Percentiles rank a stretch among this genome's conserved stretches.
Conservation (phyloP, 352 stramenopile species). For the Pythium oligandrum region DNA sequence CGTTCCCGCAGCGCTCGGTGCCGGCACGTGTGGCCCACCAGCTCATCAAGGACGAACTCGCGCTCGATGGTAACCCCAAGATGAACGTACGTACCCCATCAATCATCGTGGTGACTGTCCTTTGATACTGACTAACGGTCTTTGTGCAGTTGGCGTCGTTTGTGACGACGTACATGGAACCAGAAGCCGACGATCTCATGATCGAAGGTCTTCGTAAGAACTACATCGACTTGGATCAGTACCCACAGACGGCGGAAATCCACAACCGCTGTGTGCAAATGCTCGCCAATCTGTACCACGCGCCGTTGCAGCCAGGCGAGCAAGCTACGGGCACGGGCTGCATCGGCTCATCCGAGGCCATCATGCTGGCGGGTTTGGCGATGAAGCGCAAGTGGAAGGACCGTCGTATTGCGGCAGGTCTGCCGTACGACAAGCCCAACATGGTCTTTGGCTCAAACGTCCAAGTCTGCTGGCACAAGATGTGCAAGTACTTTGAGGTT, state of each 20-base stretch:
- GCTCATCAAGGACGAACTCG: constrained; percentile 88
- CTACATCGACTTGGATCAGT: constrained; percentile 92
- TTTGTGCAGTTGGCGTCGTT: constrained; percentile 73
- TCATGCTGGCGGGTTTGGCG: constrained; percentile 87
- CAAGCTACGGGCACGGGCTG: constrained; percentile 81
- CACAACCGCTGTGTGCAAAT: constrained; percentile 92
- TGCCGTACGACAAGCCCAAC: constrained; percentile 87
- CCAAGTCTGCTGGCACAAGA: constrained; percentile 93
- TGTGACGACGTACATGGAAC: constrained; percentile 91
- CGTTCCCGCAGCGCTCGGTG: constrained; percentile 62
- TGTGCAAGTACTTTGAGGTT: constrained; percentile 94
- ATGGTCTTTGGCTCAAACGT: constrained; percentile 92
- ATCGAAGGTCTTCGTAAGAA: constrained; percentile 87
- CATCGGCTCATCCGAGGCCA: constrained; percentile 91
- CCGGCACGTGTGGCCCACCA: constrained; percentile 78
- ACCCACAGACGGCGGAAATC: constrained; percentile 90
- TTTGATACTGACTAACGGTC: not conserved
- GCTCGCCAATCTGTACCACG: constrained; percentile 89
- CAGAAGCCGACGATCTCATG: constrained; percentile 89
- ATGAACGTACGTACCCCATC: constrained; percentile 64
- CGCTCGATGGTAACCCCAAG: constrained; percentile 86
- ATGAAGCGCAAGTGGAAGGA: constrained; percentile 91
- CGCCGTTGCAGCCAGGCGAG: constrained; percentile 48
- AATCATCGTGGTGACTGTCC: not conserved
- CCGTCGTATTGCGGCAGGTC: constrained; percentile 66